Base-by-base conservation (phyloP, 768 basidiomycete species). In the Lactarius quietus region DNA sequence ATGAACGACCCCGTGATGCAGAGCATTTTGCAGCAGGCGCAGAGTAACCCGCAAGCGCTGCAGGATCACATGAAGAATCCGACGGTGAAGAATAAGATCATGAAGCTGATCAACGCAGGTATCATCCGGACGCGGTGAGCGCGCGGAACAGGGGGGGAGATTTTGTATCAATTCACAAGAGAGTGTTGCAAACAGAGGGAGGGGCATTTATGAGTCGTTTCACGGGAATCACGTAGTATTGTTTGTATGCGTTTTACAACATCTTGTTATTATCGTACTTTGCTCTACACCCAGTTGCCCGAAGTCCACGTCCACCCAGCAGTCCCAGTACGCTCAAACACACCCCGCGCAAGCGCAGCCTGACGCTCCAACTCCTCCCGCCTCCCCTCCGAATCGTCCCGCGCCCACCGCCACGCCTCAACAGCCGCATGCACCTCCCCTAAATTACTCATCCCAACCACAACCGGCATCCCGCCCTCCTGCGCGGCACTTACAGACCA, bases 21-120 rank as follows among this genome's bases (percentile, higher is more conserved):
- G 77, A 86, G 86, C 64, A 97, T 99, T 69, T 76, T 99, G 72
- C 91, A 95, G 74, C 95, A 98, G 78, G 93, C 94, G 8, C 96
- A 99, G 78, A 72, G 78, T 57, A 87, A 98, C 76, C 96, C 97
- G 7, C 80, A 84, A 53, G 92, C 95, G 28, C 79, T 99, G 64
- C 90, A 92, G 75, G 93, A 97, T 71, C 96, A 99, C 78, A 90
- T 98, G 89, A 93, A 94, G 85, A 97, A 95, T 72, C 89, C 93
- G 9, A 76, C 81, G 38, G 87, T 95, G 36, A 83, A 84, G 48
- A 75, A 81, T 62, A 96, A 95, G 81, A 92, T 97, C 68, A 83
- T 86, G 80, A 95, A 95, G 78, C 81, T 98, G 56, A 81, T 96
- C 72, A 91, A 92, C 63, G 94, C 94, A 33, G 96, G 95, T 63